Base-by-base conservation (phyloP, 768 basidiomycete species). In the Ephemerocybe angulata region DNA sequence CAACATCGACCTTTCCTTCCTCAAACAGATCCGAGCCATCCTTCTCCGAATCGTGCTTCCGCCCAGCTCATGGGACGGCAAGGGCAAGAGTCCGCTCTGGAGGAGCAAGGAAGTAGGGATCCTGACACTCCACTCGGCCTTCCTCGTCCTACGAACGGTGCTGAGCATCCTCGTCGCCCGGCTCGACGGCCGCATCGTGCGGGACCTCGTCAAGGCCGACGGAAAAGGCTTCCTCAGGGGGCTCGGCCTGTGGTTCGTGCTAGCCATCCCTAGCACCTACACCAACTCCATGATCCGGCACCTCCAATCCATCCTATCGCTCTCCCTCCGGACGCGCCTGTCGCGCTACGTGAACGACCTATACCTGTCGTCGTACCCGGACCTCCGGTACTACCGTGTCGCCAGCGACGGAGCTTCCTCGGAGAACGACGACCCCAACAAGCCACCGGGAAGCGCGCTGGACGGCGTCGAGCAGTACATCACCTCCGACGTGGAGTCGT, bases 261-360 rank as follows among this genome's bases (percentile, higher is more conserved):
- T 98, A 10, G 93, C 94, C 1, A 78, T 98, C 24, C 96, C 96
- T 0, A 93, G 90, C 65, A 93, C 93, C 21, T 94, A 93, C 66
- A 98, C 96, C 0, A 98, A 98, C 65, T 87, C 91, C 1, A 93
- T 98, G 91, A 90, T 97, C 56, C 86, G 88, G 4, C 88, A 93
- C 66, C 76, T 98, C 1, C 94, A 98, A 70, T 83, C 88, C 3
- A 90, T 89, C 52, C 80, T 98, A 2, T 84, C 93, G 0, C 78
- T 96, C 2, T 79, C 85, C 3, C 79, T 98, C 59, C 80, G 95
- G 29, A 94, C 92, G 0, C 85, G 91, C 11, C 76, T 98, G 24
- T 94, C 93, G 0, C 85, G 91, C 27, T 98, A 97, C 68, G 86
- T 88, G 0, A 88, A 95, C 65, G 94, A 96, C 65, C 78, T 98